These are phyloP conservation scores for Monilinia fructicola DNA, from an alignment of 2,329 filamentous ascomycete species.

Conservation along the genomic window DNA sequence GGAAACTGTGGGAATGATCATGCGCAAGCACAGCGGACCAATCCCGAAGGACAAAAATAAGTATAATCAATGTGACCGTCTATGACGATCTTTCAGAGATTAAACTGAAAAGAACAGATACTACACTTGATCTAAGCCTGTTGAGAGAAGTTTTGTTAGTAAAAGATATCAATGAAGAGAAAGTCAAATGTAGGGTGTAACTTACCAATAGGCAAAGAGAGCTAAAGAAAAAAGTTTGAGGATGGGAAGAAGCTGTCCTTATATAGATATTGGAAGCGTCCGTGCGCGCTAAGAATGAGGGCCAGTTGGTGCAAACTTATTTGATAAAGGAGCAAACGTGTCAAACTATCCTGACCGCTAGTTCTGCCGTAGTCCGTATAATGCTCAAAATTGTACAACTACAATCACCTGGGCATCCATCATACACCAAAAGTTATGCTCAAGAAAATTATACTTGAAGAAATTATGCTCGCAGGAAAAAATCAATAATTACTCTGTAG, in stretches of 20 bases:
- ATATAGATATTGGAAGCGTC: not conserved
- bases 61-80: conserved; percentile 75
- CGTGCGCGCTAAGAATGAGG: not conserved
- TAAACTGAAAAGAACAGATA: conserved; percentile 95
- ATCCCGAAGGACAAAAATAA: conserved; percentile 65
- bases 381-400: too few species aligned
- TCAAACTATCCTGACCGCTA: conserved; percentile 3
- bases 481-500: too few species aligned
- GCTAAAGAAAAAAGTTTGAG: conserved; percentile 44
- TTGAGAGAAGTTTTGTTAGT: not conserved
- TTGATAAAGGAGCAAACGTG: not conserved
- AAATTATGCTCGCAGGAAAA: too few species aligned
- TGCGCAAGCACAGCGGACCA: conserved; percentile 72
- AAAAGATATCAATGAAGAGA: conserved; percentile 53
- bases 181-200: not conserved
- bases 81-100: conserved; percentile 83
- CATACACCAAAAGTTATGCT: too few species aligned
- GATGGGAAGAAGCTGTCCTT: not conserved
- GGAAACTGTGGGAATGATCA: conserved; percentile 66
- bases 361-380: not conserved
- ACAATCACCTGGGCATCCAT: too few species aligned
- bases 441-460: too few species aligned
- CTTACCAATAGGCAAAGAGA: conserved; percentile 55
- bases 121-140: conserved; percentile 79
- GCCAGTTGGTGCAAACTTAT: conserved; percentile 10